Conservation (phyloP, 345 rosid genomes). For the Physaria fendleri region DNA sequence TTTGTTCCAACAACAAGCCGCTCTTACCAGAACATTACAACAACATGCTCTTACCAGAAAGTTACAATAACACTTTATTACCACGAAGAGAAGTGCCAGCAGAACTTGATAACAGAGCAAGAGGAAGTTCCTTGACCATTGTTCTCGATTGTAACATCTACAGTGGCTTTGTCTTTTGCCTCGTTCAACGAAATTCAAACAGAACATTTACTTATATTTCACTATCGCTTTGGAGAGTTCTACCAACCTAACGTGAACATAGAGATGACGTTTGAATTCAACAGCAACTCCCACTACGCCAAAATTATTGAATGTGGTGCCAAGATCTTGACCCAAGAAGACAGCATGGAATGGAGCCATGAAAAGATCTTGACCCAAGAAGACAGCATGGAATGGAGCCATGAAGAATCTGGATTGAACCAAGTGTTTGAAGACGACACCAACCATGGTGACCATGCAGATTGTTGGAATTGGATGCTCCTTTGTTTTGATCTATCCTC, state of each 20-base stretch:
- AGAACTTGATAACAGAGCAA: background rate
- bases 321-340: background rate
- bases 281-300: background rate
- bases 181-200: background rate
- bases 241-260: too few species aligned
- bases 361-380: background rate
- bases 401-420: slow-evolving; percentile 1
- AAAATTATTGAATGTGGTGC: background rate
- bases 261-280: background rate
- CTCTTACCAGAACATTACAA: background rate
- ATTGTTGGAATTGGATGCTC: slow-evolving; percentile 7
- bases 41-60: background rate
- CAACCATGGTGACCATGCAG: background rate
- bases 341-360: background rate
- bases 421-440: background rate
- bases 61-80: too few species aligned
- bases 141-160: too few species aligned
- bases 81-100: background rate
- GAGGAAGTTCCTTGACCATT: background rate
- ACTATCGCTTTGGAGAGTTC: background rate
- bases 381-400: background rate
- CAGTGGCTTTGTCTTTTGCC: background rate
- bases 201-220: background rate
- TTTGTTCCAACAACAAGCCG: rapidly evolving
- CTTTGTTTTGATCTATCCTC: background rate